Conservation (phyloP, 768 basidiomycete genomes). For the Lentinula raphanica region DNA sequence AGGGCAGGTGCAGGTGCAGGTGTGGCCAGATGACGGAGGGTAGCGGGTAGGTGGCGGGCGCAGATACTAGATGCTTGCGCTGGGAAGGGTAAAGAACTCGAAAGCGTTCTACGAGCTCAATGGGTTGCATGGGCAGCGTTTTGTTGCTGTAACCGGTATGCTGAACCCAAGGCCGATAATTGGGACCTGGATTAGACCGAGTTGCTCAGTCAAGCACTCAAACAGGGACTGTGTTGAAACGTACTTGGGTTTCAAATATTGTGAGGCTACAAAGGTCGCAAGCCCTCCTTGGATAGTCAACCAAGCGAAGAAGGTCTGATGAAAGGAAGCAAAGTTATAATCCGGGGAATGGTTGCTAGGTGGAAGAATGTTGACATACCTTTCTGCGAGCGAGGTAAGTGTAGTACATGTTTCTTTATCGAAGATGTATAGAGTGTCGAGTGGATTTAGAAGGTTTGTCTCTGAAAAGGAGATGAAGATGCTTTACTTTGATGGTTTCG, state of each 20-base stretch:
- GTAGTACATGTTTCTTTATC: neutral
- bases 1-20: too few relatives aligned
- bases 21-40: too few relatives aligned
- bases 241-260: neutral
- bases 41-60: too few relatives aligned
- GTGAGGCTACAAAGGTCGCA: neutral
- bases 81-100: neutral
- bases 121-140: neutral
- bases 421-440: neutral
- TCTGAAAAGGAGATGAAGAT: neutral
- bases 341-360: neutral
- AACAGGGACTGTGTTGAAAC: neutral
- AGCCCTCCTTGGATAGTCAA: neutral
- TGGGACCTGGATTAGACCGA: neutral
- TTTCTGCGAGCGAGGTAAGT: constrained; percentile 1
- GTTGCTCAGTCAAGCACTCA: neutral
- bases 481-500: neutral
- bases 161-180: neutral
- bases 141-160: neutral
- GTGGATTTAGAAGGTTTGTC: neutral
- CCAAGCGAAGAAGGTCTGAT: neutral
- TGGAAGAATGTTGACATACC: neutral
- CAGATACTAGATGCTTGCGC: too few relatives aligned
- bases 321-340: neutral
- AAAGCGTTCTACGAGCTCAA: neutral